Evolutionary conservation across 73 alveolate genomes (phyloP).

Genomic region (Vitrella brassicaformis): DNA sequence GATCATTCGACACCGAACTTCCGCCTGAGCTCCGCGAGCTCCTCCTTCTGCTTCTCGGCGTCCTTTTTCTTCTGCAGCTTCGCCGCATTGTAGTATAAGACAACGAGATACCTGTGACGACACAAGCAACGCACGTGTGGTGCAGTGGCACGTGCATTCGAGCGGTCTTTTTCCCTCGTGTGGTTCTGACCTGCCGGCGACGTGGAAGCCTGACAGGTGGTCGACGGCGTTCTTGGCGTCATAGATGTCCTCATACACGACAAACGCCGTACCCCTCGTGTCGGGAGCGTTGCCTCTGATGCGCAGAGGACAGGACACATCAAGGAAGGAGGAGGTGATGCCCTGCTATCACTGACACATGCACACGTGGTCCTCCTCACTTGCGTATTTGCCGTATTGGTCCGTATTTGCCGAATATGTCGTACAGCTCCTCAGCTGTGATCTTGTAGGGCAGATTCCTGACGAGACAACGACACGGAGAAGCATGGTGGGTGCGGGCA

Average conservation of each 20-base stretch:
- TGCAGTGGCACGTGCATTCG: neutral
- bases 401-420: constrained; percentile 94
- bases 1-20: constrained; percentile 11
- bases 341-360: neutral
- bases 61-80: constrained; percentile 38
- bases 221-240: constrained; percentile 97
- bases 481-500: neutral
- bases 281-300: constrained; percentile 23
- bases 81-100: constrained; percentile 31
- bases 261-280: constrained; percentile 93
- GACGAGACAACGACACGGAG: constrained; percentile 32
- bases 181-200: constrained; percentile 70
- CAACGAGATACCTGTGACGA: constrained; percentile 22
- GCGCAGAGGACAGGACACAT: neutral
- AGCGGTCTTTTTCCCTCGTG: neutral
- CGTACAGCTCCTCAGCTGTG: constrained; percentile 92
- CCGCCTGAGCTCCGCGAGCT: constrained; percentile 35
- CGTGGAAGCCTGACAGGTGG: constrained; percentile 87
- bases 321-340: neutral
- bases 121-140: neutral
- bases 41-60: constrained; percentile 27
- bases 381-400: constrained; percentile 86
- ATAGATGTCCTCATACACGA: constrained; percentile 84
- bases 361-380: constrained; percentile 3
- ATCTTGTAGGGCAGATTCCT: constrained; percentile 90